Conservation (phyloP, 306 rosid genomes). For the Argentina anserina region DNA sequence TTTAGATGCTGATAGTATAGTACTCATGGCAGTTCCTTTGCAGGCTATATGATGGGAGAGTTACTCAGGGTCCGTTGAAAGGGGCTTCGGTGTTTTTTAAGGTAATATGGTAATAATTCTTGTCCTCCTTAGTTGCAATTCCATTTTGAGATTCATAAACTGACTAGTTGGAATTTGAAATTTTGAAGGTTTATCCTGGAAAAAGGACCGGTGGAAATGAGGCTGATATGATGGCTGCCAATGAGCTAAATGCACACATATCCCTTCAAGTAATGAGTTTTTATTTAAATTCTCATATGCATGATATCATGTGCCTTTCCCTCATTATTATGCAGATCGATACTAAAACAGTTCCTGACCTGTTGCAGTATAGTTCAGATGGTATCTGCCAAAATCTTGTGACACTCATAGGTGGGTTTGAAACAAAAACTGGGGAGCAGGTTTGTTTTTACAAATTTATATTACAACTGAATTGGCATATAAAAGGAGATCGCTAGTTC, state of each 20-base stretch:
- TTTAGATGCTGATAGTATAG: slow-evolving; percentile 47
- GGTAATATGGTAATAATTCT: slow-evolving; percentile 34
- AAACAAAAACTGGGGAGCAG: slow-evolving; percentile 91
- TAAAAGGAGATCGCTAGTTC: background rate
- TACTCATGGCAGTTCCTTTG: slow-evolving; percentile 53
- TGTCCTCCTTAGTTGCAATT: background rate
- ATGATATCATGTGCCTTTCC: background rate
- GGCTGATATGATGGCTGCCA: slow-evolving; percentile 95
- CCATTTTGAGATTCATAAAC: background rate
- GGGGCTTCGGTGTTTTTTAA: slow-evolving; percentile 74
- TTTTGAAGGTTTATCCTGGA: slow-evolving; percentile 88
- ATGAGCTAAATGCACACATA: slow-evolving; percentile 79
- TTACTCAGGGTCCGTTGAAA: slow-evolving; percentile 67
- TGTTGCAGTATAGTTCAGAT: slow-evolving; percentile 56
- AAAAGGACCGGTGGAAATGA: slow-evolving; percentile 72
- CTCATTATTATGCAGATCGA: slow-evolving; percentile 5
- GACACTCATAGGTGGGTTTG: slow-evolving; percentile 86
- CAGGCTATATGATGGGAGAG: slow-evolving; percentile 95
- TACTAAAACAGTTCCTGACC: slow-evolving; percentile 5
- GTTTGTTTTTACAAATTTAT: slow-evolving; percentile 37
- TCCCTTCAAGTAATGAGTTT: slow-evolving; percentile 68
- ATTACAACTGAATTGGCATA: slow-evolving; percentile 8
- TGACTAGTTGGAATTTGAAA: background rate
- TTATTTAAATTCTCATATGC: slow-evolving; percentile 1
- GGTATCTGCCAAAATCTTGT: slow-evolving; percentile 55